A percentile compares a stretch with the other conserved stretches of the same genome.
These are phyloP conservation scores for Paramyrothecium sp. DNA, from an alignment of 2,329 filamentous ascomycete species.

Conservation along the genomic window DNA sequence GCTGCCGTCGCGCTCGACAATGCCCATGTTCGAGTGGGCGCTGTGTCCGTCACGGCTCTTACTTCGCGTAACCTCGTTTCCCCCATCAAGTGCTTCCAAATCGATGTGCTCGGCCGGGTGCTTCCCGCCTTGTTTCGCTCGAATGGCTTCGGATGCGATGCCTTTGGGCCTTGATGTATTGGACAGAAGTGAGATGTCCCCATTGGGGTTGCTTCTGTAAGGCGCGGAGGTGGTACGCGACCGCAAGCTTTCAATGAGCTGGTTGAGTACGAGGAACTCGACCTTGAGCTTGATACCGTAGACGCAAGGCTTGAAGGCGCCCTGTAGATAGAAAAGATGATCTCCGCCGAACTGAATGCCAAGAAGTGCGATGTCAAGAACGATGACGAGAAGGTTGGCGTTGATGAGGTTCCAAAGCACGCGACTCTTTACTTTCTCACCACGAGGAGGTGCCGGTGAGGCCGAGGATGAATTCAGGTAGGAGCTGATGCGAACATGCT, in stretches of 20 bases:
- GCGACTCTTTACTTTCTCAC: conserved; percentile 27
- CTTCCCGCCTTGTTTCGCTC: not conserved
- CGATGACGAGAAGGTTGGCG: conserved; percentile 37
- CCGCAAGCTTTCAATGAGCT: conserved; percentile 21
- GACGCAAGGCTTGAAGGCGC: conserved; percentile 25
- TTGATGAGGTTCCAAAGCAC: conserved; percentile 33
- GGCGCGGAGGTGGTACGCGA: not conserved
- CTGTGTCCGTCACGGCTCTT: not conserved
- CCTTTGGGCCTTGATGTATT: not conserved
- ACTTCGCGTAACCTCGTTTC: not conserved
- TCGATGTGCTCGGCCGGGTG: not conserved
- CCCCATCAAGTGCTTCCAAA: not conserved
- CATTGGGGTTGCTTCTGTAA: not conserved
- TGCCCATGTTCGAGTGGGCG: not conserved
- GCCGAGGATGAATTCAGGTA: conserved; percentile 5
- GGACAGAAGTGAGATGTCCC: not conserved
- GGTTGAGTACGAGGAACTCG: conserved; percentile 30
- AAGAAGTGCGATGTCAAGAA: conserved; percentile 35
- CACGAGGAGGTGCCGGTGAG: conserved; percentile 43
- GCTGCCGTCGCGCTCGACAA: not conserved
- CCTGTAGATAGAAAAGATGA: conserved; percentile 24
- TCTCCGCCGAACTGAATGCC: conserved; percentile 22
- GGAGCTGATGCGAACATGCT: conserved; percentile 8
- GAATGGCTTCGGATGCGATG: not conserved
- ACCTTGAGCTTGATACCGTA: conserved; percentile 32